Conservation (phyloP, 768 basidiomycete genomes). For the Naganishia onofrii region DNA sequence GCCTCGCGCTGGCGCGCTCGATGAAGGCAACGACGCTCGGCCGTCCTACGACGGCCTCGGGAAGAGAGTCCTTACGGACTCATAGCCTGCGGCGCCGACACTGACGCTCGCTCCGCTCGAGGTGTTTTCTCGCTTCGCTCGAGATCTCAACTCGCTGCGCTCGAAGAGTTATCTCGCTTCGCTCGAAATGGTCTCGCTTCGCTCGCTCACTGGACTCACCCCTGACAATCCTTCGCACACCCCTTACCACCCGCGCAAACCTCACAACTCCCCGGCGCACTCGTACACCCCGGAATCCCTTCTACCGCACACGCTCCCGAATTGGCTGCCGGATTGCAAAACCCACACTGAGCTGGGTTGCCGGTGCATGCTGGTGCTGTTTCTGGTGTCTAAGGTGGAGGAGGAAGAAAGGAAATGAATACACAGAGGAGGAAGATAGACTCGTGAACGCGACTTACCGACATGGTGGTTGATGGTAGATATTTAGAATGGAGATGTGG, state of each 20-base stretch:
- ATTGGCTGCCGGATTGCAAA: slow-evolving; percentile 26
- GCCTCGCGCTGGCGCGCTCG: no score
- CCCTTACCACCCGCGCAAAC: slow-evolving; percentile 27
- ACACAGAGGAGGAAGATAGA: no score
- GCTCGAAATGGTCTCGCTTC: neutral
- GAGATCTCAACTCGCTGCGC: no score
- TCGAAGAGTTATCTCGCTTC: neutral
- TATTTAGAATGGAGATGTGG: no score
- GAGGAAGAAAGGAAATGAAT: neutral
- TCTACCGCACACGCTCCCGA: slow-evolving; percentile 28
- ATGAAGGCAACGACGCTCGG: no score
- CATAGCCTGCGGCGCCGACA: neutral
- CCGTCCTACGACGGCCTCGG: no score
- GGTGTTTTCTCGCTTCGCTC: neutral
- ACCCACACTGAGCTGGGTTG: slow-evolving; percentile 25
- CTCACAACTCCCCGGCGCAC: slow-evolving; percentile 17
- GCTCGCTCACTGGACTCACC: slow-evolving; percentile 25
- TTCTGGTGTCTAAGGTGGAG: neutral
- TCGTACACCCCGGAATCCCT: slow-evolving; percentile 28
- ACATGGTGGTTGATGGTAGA: no score
- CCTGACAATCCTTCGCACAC: slow-evolving; percentile 27
- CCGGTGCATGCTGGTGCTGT: slow-evolving; percentile 28
- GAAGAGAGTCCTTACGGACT: neutral
- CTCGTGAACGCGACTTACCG: no score
- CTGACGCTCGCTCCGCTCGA: neutral